Conservation (phyloP, 768 basidiomycete species). For the Phaffia australis region DNA sequence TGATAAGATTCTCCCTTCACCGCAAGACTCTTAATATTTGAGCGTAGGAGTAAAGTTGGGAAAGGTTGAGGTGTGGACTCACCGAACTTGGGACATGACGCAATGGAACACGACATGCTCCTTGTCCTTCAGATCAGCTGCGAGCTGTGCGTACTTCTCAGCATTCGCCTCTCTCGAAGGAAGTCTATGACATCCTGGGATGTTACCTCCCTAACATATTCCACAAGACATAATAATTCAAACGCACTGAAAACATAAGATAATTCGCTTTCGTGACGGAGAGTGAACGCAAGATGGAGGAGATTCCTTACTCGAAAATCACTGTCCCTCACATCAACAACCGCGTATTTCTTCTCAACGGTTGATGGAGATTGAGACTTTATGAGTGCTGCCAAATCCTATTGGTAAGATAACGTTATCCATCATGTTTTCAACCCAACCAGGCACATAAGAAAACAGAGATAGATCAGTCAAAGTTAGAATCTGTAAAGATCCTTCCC, state of each 20-base stretch:
- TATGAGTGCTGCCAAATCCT: too few species aligned
- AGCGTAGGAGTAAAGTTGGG: too few species aligned
- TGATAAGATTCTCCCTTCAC: too few species aligned
- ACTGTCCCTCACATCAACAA: conserved; percentile 9
- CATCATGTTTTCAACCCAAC: too few species aligned
- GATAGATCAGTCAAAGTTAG: too few species aligned
- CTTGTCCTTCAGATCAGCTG: neutral
- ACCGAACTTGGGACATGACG: conserved; percentile 10
- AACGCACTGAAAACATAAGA: neutral
- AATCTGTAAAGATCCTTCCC: too few species aligned
- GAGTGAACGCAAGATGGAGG: neutral
- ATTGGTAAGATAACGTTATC: too few species aligned
- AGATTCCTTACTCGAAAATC: conserved; percentile 3
- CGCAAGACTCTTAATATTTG: too few species aligned
- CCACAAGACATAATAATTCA: neutral
- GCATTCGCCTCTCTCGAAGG: conserved; percentile 3
- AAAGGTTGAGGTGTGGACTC: too few species aligned
- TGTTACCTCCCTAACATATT: conserved; percentile 9
- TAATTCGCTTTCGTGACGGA: neutral
- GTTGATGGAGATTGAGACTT: too few species aligned
- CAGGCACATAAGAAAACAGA: too few species aligned
- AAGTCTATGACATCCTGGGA: conserved; percentile 6
- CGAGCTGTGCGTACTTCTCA: neutral
- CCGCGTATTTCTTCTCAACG: neutral
- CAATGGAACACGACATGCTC: conserved; percentile 15